Conservation (phyloP, 768 basidiomycete species). For the Suillus subaureus region DNA sequence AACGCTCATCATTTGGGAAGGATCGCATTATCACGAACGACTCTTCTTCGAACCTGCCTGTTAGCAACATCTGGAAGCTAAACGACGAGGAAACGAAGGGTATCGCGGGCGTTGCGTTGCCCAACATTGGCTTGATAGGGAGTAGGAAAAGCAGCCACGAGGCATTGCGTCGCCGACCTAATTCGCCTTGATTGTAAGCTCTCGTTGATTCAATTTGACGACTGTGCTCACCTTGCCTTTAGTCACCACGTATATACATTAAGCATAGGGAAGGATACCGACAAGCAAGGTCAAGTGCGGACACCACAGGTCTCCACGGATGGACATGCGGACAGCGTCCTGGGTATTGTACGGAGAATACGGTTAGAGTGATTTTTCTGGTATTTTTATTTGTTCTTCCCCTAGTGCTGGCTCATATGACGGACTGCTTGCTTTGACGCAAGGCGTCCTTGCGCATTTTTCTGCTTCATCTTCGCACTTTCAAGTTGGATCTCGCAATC, state of each 20-base stretch:
- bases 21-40: slow-evolving; percentile 31
- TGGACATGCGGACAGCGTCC: slow-evolving; percentile 11
- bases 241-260: not conserved
- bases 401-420: slow-evolving; percentile 24
- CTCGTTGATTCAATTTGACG: not conserved
- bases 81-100: slow-evolving; percentile 71
- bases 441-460: slow-evolving; percentile 5
- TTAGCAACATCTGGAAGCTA: slow-evolving; percentile 68
- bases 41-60: slow-evolving; percentile 32
- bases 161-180: slow-evolving; percentile 26
- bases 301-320: not conserved
- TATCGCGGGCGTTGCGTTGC: slow-evolving; percentile 51
- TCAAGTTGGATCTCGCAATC: slow-evolving; percentile 34
- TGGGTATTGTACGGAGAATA: slow-evolving; percentile 23
- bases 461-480: slow-evolving; percentile 20
- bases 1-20: slow-evolving; percentile 26
- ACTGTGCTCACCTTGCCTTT: not conserved
- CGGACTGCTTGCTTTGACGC: slow-evolving; percentile 34
- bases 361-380: slow-evolving; percentile 21
- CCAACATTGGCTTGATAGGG: slow-evolving; percentile 41
- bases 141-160: slow-evolving; percentile 45
- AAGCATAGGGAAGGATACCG: slow-evolving; percentile 8
- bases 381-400: slow-evolving; percentile 32
- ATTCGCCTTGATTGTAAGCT: slow-evolving; percentile 23
- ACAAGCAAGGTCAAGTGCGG: not conserved